Conservation (phyloP, 345 rosid genomes). For the Lepidium didymum region DNA sequence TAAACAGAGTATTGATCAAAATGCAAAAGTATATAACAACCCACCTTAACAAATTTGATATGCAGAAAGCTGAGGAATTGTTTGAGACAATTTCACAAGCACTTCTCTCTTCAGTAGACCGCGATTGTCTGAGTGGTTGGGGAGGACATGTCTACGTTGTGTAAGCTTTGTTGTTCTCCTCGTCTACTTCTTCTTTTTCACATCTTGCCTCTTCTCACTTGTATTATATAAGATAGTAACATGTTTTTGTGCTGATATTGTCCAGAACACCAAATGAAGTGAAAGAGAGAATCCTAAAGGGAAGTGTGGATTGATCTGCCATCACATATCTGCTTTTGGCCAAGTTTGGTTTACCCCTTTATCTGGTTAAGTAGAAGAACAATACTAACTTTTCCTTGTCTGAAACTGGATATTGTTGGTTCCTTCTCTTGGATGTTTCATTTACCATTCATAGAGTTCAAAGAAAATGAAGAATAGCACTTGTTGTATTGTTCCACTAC, state of each 20-base stretch:
- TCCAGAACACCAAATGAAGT: slow-evolving; percentile 82
- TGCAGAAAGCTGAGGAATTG: slow-evolving; percentile 83
- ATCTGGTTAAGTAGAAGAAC: slow-evolving; percentile 8
- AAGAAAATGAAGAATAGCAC: neutral
- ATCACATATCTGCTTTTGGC: neutral
- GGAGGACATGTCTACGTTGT: slow-evolving; percentile 94
- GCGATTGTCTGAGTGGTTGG: slow-evolving; percentile 97
- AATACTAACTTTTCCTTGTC: neutral
- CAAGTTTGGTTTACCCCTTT: neutral
- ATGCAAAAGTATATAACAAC: neutral
- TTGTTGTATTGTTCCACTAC: neutral
- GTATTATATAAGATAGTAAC: neutral
- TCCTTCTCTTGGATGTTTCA: neutral
- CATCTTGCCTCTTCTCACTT: neutral
- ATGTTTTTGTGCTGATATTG: neutral
- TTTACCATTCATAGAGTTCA: neutral
- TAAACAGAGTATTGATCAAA: neutral
- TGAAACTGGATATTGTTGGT: slow-evolving; percentile 1
- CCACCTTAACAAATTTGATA: neutral
- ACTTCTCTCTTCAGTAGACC: slow-evolving; percentile 74
- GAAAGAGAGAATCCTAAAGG: slow-evolving; percentile 78
- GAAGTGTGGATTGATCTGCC: slow-evolving; percentile 76
- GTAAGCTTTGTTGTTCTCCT: slow-evolving; percentile 44
- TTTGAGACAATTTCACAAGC: slow-evolving; percentile 91
- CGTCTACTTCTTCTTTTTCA: neutral